Percentiles rank a stretch among this genome's conserved stretches.
Conservation (phyloP, 306 rosid genomes). For the Biancaea sappan region DNA sequence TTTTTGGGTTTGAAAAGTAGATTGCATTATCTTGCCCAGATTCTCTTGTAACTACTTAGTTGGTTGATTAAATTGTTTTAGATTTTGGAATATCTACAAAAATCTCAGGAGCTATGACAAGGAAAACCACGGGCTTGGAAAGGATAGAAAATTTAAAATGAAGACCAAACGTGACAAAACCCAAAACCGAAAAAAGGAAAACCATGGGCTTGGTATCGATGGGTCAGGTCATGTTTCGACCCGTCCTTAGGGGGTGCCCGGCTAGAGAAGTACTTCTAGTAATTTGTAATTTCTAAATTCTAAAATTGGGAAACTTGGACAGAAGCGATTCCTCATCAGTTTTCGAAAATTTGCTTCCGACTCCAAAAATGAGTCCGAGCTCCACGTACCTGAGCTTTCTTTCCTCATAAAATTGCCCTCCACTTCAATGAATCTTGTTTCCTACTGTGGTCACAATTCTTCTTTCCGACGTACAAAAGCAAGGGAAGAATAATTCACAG, state of each 20-base stretch:
- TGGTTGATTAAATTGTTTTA: too few relatives aligned
- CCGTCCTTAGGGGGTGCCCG: neutral
- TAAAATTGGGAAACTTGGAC: neutral
- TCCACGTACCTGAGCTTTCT: conserved; percentile 32
- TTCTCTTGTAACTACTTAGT: too few relatives aligned
- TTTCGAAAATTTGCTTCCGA: conserved; percentile 17
- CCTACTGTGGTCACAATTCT: conserved; percentile 26
- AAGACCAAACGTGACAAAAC: neutral
- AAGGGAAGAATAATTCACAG: conserved; percentile 13
- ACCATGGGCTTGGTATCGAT: neutral
- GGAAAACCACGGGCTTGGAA: neutral
- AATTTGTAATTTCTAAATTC: too few relatives aligned
- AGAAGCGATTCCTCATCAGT: conserved; percentile 6
- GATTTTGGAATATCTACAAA: neutral
- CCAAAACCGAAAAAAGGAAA: neutral
- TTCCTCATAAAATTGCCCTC: neutral
- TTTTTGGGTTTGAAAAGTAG: too few relatives aligned
- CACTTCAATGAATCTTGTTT: conserved; percentile 21
- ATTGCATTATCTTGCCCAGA: too few relatives aligned
- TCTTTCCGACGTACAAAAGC: conserved; percentile 28
- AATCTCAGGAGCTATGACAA: neutral
- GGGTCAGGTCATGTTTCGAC: neutral
- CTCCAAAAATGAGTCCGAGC: conserved; percentile 28
- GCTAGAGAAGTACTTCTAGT: neutral
- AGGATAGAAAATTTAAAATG: neutral